Evolutionary conservation across 305 asterid genomes (phyloP), one percentile per base, ranked within the genome.

Genomic region (Fraxinus greggii): DNA sequence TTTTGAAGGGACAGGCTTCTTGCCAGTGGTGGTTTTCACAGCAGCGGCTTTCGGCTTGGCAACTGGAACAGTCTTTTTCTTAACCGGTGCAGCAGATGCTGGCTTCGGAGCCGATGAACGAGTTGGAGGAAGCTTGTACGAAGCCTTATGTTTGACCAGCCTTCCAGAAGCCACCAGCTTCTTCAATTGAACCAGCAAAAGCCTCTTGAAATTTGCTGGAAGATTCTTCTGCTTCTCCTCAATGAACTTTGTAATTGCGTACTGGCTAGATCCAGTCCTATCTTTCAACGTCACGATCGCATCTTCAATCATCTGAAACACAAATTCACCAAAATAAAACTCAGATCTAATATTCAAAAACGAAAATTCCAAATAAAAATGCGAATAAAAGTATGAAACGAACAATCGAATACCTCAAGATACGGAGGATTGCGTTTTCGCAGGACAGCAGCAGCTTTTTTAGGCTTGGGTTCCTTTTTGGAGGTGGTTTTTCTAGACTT

Each of bases 221-320:
- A 95, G 88, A 81, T 80, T 84, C 89, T 91, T 92, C 76, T 95
- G 90, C 79, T 95, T 94, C 5, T 94, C 97, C 48, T 93, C 98
- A 3, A 91, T 88, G 83, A 89, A 92, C 84, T 95, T 95, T 15
- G 90, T 45, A 10, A 95, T 92, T 65, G 99, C 99, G 35, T 88
- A 84, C 83, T 92, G 99, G 32, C 99, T 95, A 77, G 99, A 95
- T 21, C 99, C 99, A 0, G 92, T 90, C 84, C 83, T 85, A 28
- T 95, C 98, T 79, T 92, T 91, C 75, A 94, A 76, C 7, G 94
- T 73, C 21, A 80, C 88, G 65, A 95, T 92, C 80, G 98, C 99
- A 0, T 91, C 98, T 35, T 89, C 61, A 78, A 95, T 86, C 98
- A 95, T 95, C 99, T 95, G 83, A 73, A 8, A 28, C 32, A 56